phyloP scores from a whole-genome alignment of 1,284 basidiomycete genomes.

The Puccinia triticina region DNA sequence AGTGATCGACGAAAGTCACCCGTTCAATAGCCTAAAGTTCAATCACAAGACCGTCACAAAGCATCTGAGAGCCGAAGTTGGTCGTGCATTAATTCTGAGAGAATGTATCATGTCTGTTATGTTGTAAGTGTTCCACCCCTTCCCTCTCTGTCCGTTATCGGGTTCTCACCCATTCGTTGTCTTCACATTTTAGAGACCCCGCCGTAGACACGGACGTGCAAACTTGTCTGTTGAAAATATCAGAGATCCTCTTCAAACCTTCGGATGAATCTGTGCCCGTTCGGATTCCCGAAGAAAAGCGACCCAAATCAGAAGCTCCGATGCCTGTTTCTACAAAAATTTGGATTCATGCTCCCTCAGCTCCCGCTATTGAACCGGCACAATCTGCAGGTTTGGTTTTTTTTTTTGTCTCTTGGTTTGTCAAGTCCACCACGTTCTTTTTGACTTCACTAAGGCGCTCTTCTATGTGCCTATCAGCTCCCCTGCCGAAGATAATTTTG shows the following conservation, averaged over 20 bases:
- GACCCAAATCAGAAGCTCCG: conserved; percentile 36
- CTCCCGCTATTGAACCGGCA: conserved; percentile 23
- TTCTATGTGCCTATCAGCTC: neutral
- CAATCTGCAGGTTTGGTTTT: conserved; percentile 12
- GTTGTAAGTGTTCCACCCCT: conserved; percentile 66
- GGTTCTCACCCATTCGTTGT: neutral
- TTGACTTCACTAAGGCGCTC: neutral
- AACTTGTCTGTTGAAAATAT: conserved; percentile 86
- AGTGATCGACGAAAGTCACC: conserved; percentile 70
- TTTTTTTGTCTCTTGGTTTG: neutral
- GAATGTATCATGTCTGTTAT: conserved; percentile 78
- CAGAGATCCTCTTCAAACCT: conserved; percentile 83
- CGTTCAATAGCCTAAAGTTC: conserved; percentile 67
- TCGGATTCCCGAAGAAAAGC: conserved; percentile 55
- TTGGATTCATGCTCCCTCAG: conserved; percentile 33
- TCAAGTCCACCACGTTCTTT: neutral
- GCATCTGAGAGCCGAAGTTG: conserved; percentile 78
- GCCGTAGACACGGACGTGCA: conserved; percentile 83
- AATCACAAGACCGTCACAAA: conserved; percentile 80
- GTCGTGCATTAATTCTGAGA: conserved; percentile 76
- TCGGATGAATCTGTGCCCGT: conserved; percentile 82
- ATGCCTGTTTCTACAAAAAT: conserved; percentile 46
- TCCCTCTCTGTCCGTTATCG: conserved; percentile 13
- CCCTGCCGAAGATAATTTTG: conserved; percentile 36
- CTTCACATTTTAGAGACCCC: conserved; percentile 64